Conservation (phyloP, 2,329 filamentous ascomycete species). For the Phialophora macrospora region DNA sequence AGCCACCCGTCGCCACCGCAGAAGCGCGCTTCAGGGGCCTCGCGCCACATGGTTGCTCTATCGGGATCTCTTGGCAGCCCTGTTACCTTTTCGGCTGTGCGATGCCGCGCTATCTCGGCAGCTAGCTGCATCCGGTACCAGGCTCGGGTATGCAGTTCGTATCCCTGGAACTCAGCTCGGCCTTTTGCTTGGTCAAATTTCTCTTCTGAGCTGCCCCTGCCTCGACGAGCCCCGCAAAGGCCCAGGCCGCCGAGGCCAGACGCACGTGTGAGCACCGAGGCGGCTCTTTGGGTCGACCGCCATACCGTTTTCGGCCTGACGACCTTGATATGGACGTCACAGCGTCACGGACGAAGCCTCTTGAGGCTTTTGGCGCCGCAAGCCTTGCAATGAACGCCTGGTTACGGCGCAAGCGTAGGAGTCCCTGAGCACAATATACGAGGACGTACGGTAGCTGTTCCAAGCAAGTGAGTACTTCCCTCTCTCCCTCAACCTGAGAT, state of each 20-base stretch:
- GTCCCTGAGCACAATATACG: not conserved
- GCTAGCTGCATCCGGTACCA: not conserved
- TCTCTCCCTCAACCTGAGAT: not conserved
- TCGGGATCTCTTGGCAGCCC: not conserved
- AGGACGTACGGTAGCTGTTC: not conserved
- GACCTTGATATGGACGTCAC: constrained; percentile 6
- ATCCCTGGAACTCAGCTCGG: constrained; percentile 2
- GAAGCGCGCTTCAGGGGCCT: constrained; percentile 1
- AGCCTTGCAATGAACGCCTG: not conserved
- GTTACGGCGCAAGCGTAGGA: not conserved
- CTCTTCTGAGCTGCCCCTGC: constrained; percentile 2
- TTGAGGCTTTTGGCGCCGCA: constrained; percentile 2
- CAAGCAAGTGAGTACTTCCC: not conserved
- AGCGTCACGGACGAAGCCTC: not conserved
- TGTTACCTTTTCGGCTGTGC: not conserved
- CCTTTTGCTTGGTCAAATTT: constrained; percentile 11
- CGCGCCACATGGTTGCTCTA: constrained; percentile 12
- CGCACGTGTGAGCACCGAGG: constrained; percentile 3
- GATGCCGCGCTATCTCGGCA: not conserved
- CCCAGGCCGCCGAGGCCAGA: not conserved
- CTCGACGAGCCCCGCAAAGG: not conserved
- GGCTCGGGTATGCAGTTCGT: not conserved
- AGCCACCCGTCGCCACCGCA: constrained; percentile 3
- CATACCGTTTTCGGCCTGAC: not conserved
- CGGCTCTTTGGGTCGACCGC: not conserved